Conservation (phyloP, 306 rosid species). For the Sicyos edulis region DNA sequence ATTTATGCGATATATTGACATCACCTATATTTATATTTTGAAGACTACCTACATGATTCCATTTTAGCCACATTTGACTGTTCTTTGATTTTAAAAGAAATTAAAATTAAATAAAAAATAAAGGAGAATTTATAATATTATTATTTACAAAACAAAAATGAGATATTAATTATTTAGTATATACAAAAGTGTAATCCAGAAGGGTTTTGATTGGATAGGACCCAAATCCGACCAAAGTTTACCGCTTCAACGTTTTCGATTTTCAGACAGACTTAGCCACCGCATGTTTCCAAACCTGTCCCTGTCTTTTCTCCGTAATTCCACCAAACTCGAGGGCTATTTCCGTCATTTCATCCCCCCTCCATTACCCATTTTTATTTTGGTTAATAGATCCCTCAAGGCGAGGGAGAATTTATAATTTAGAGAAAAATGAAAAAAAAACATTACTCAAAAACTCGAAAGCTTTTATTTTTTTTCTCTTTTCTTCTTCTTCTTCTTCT, state of each 20-base stretch:
- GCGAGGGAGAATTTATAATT: slow-evolving; percentile 4
- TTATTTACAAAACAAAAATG: too few species aligned
- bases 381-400: background rate
- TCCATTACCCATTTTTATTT: background rate
- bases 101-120: too few species aligned
- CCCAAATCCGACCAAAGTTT: slow-evolving; percentile 13
- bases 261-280: slow-evolving; percentile 24
- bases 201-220: background rate
- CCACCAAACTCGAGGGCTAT: slow-evolving; percentile 22
- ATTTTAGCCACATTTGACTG: too few species aligned
- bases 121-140: too few species aligned
- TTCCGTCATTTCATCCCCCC: slow-evolving; percentile 15
- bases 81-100: too few species aligned
- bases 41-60: too few species aligned
- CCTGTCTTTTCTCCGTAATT: slow-evolving; percentile 24
- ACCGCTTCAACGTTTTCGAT: slow-evolving; percentile 39
- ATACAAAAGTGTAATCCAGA: background rate
- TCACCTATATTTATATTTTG: too few species aligned
- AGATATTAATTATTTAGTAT: too few species aligned
- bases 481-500: background rate
- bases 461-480: background rate
- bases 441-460: background rate
- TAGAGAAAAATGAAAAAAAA: background rate
- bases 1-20: too few species aligned
- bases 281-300: slow-evolving; percentile 22